Evolutionary conservation across 495 filamentous ascomycete genomes (phyloP).

Genomic region (Polyplosphaeria fusca): DNA sequence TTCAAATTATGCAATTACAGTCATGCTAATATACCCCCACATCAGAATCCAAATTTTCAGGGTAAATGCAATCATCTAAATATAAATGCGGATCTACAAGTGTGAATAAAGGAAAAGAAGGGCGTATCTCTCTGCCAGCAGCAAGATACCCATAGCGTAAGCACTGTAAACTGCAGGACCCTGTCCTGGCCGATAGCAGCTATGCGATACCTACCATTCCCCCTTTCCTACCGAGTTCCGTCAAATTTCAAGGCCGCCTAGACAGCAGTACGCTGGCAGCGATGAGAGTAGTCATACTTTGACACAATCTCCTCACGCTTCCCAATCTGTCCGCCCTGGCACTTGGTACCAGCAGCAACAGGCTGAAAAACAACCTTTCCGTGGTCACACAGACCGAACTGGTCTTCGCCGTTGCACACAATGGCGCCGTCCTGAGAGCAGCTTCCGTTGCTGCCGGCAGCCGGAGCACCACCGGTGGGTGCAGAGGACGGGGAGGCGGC

Average conservation of each 20-base stretch:
- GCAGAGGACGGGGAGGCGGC: conserved; percentile 14
- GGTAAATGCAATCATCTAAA: no score
- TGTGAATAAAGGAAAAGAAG: not conserved
- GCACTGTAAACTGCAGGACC: not conserved
- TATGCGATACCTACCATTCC: not conserved
- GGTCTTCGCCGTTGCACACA: conserved; percentile 35
- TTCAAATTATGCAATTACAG: no score
- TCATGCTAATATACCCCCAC: no score
- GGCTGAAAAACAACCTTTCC: conserved; percentile 35
- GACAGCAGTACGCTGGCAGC: conserved; percentile 8
- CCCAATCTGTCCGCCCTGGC: conserved; percentile 35
- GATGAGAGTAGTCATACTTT: conserved; percentile 26
- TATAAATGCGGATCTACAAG: not conserved
- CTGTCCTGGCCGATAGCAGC: not conserved
- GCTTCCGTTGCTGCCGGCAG: conserved; percentile 7
- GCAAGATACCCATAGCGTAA: not conserved
- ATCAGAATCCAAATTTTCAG: no score
- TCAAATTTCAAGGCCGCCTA: not conserved
- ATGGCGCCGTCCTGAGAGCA: conserved; percentile 33
- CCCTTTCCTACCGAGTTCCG: not conserved
- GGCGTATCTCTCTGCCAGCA: no score
- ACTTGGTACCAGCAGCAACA: conserved; percentile 40
- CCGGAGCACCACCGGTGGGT: conserved; percentile 9
- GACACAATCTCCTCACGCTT: no score
- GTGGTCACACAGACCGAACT: conserved; percentile 40